Percentiles rank a stretch among this genome's conserved stretches.
phyloP scores from a whole-genome alignment of 495 filamentous ascomycete genomes.

The Trichoderma asperelloides region DNA sequence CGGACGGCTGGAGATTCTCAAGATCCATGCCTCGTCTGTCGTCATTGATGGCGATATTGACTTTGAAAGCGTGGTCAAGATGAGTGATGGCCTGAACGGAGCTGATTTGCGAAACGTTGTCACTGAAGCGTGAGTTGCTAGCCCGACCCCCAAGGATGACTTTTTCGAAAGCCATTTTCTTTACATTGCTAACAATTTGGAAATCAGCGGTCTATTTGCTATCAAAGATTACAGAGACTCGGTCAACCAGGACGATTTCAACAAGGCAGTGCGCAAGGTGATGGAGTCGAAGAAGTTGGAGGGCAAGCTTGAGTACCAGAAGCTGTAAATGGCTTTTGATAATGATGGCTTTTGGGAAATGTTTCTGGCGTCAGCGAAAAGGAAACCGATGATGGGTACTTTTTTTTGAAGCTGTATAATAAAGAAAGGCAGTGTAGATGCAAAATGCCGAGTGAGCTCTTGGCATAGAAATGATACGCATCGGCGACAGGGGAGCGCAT shows the following conservation, averaged over 20 bases:
- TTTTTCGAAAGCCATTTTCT: neutral
- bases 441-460: neutral
- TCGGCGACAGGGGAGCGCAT: neutral
- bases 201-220: slow-evolving; percentile 73
- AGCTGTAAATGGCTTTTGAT: slow-evolving; percentile 52
- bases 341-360: neutral
- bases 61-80: slow-evolving; percentile 99
- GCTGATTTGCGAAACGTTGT: slow-evolving; percentile 97
- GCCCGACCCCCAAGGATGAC: slow-evolving; percentile 1
- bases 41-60: slow-evolving; percentile 92
- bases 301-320: slow-evolving; percentile 96
- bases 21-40: slow-evolving; percentile 89
- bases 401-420: neutral
- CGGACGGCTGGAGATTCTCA: slow-evolving; percentile 92
- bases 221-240: slow-evolving; percentile 96
- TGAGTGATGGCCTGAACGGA: slow-evolving; percentile 96
- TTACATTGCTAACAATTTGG: slow-evolving; percentile 18
- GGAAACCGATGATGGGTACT: neutral
- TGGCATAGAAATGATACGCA: slow-evolving; percentile 4
- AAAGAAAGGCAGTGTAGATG: neutral
- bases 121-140: slow-evolving; percentile 79
- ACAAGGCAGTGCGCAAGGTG: slow-evolving; percentile 95
- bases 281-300: slow-evolving; percentile 97
- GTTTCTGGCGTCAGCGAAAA: neutral
- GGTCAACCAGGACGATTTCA: slow-evolving; percentile 97